phyloP scores from a whole-genome alignment of 106 monocot species.

The Dendrobium officinale region DNA sequence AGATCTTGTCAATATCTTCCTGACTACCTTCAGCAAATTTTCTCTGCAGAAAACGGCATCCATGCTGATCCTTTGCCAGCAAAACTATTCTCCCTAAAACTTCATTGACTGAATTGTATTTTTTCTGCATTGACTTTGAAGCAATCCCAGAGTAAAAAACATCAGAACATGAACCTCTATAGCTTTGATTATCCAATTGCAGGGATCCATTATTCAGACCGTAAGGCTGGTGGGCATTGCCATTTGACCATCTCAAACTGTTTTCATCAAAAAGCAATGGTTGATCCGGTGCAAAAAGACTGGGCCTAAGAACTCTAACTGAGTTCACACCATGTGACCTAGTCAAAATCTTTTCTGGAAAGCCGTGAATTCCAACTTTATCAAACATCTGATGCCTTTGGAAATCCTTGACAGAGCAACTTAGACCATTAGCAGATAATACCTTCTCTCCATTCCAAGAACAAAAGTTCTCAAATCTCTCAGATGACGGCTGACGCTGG shows the following conservation, averaged over 20 bases:
- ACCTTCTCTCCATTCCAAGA: background rate
- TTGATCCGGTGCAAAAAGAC: slow-evolving; percentile 6
- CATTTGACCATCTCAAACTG: slow-evolving; percentile 1
- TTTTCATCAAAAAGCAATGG: slow-evolving; percentile 5
- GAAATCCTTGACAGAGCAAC: slow-evolving; percentile 3
- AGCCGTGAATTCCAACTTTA: slow-evolving; percentile 9
- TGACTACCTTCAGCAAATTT: slow-evolving; percentile 28
- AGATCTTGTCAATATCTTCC: slow-evolving; percentile 44
- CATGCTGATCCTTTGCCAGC: slow-evolving; percentile 52
- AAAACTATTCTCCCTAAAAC: slow-evolving; percentile 21
- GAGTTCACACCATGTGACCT: slow-evolving; percentile 15
- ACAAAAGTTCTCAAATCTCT: slow-evolving; percentile 2
- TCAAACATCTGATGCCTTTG: slow-evolving; percentile 5
- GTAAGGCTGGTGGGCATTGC: background rate
- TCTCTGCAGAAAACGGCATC: slow-evolving; percentile 49
- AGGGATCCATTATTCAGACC: slow-evolving; percentile 11
- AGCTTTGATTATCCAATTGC: background rate
- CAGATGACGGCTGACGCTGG: background rate
- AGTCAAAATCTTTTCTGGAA: slow-evolving; percentile 19
- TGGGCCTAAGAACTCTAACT: slow-evolving; percentile 6
- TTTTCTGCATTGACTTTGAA: slow-evolving; percentile 8
- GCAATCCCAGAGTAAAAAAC: background rate
- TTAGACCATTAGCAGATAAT: background rate
- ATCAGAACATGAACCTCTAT: slow-evolving; percentile 1
- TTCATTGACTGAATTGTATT: slow-evolving; percentile 29